Evolutionary conservation across 2,329 filamentous ascomycete genomes (phyloP).

Genomic region (Rachicladosporium sp.): DNA sequence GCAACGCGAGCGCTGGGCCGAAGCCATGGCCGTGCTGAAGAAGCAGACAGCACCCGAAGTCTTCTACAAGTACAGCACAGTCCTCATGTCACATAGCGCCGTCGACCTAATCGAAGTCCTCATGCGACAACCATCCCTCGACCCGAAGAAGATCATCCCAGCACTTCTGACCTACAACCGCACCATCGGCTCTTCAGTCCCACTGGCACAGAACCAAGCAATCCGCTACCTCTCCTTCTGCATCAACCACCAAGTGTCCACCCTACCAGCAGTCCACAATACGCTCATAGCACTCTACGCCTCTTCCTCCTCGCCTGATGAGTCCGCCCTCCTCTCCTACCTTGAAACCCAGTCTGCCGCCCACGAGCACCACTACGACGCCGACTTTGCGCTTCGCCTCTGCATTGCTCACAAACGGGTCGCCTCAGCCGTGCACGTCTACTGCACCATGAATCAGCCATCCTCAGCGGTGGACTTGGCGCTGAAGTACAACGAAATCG

Average conservation of each 20-base stretch:
- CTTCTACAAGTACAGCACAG: slow-evolving; percentile 92
- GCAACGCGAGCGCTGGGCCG: slow-evolving; percentile 81
- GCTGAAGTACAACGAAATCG: slow-evolving; percentile 76
- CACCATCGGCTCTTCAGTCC: slow-evolving; percentile 45
- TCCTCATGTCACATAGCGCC: slow-evolving; percentile 83
- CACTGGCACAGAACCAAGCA: slow-evolving; percentile 69
- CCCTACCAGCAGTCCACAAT: slow-evolving; percentile 84
- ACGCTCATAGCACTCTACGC: slow-evolving; percentile 94
- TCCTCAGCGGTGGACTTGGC: slow-evolving; percentile 86
- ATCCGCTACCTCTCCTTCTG: slow-evolving; percentile 87
- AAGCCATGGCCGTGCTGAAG: slow-evolving; percentile 78
- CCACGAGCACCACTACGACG: slow-evolving; percentile 76
- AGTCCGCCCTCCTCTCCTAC: slow-evolving; percentile 75
- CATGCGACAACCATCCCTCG: slow-evolving; percentile 78
- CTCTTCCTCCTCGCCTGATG: slow-evolving; percentile 68
- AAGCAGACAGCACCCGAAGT: slow-evolving; percentile 84
- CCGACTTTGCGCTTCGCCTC: slow-evolving; percentile 86
- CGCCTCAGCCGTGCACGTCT: slow-evolving; percentile 91
- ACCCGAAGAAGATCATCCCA: slow-evolving; percentile 79
- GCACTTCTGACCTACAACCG: slow-evolving; percentile 90
- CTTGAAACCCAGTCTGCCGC: slow-evolving; percentile 68
- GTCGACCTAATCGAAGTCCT: slow-evolving; percentile 86
- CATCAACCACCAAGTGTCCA: slow-evolving; percentile 71
- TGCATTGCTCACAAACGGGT: slow-evolving; percentile 93
- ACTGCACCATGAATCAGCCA: slow-evolving; percentile 92